Evolutionary conservation across 2,329 filamentous ascomycete species (phyloP), one percentile per base, ranked within the genome.

Genomic region (Calonectria honghensis): DNA sequence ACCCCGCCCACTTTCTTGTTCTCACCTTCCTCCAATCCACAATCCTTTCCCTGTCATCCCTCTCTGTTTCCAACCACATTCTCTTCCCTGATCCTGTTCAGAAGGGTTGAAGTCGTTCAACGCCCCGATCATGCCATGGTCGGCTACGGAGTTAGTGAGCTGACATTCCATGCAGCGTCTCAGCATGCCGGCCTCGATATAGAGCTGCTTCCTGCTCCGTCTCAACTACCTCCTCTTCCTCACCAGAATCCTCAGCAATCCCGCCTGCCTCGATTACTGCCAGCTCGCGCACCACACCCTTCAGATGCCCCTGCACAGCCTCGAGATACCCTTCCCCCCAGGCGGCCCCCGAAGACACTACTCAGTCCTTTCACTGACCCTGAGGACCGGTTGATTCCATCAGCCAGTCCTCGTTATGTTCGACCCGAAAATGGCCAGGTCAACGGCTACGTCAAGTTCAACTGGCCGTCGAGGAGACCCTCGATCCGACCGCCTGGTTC

Each of bases 361-460:
- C 61, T 76, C 35, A 86, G 83, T 67, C 85, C 85, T 2, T 86
- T 86, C 70, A 79, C 76, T 37, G 82, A 84, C 32, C 80, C 77
- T 27, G 61, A 82, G 35, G 83, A 82, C 16, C 80, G 78, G 3
- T 81, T 85, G 61, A 79, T 81, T 27, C 70, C 77, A 27, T 75
- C 73, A 1, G 37, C 63, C 6, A 35, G 64, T 5, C 81, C 79
- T 54, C 81, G 77, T 2, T 85, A 82, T 68, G 14, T 54, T 51
- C 81, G 84, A 7, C 85, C 85, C 1, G 45, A 76, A 3, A 82
- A 83, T 51, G 85, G 85, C 20, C 79, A 80, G 54, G 83, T 86
- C 39, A 85, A 86, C 64, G 83, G 84, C 2, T 86, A 86, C 73
- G 81, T 86, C 72, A 86, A 86, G 68, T 84, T 86, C 61, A 80